Conservation (phyloP, 495 filamentous ascomycete genomes). For the Podospora pseudopauciseta region DNA sequence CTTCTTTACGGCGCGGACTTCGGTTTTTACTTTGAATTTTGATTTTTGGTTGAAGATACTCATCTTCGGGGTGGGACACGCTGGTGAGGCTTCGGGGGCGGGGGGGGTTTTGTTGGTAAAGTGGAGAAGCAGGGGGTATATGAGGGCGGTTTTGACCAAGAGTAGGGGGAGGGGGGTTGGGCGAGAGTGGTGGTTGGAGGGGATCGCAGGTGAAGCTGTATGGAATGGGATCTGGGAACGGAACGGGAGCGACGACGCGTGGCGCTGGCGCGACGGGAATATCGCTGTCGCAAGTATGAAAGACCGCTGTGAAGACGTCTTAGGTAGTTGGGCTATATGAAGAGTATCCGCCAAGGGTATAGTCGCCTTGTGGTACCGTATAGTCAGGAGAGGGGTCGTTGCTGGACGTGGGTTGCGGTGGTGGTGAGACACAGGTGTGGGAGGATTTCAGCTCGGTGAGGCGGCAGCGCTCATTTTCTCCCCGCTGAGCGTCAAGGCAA, state of each 20-base stretch:
- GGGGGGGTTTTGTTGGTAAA: background rate
- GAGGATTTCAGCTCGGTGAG: slow-evolving; percentile 5
- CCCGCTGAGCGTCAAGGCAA: background rate
- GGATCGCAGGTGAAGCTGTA: background rate
- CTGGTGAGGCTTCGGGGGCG: background rate
- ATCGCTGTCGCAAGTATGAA: background rate
- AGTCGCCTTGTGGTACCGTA: background rate
- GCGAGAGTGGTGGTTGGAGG: background rate
- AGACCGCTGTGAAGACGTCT: background rate
- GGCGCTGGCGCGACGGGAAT: background rate
- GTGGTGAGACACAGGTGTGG: slow-evolving; percentile 5
- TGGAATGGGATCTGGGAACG: background rate
- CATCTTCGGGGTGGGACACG: slow-evolving; percentile 17
- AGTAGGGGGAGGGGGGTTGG: background rate
- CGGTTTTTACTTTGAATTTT: slow-evolving; percentile 35
- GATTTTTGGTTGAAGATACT: slow-evolving; percentile 40
- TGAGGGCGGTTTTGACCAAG: background rate
- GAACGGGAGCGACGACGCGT: slow-evolving; percentile 4
- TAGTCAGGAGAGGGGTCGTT: background rate
- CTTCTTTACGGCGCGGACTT: slow-evolving; percentile 29
- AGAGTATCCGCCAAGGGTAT: background rate
- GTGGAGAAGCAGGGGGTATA: background rate
- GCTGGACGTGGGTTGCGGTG: background rate
- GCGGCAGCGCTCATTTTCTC: background rate
- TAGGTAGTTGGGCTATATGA: background rate